Evolutionary conservation across 331 rosid species (phyloP).

Genomic region (Rhamnella rubrinervis): DNA sequence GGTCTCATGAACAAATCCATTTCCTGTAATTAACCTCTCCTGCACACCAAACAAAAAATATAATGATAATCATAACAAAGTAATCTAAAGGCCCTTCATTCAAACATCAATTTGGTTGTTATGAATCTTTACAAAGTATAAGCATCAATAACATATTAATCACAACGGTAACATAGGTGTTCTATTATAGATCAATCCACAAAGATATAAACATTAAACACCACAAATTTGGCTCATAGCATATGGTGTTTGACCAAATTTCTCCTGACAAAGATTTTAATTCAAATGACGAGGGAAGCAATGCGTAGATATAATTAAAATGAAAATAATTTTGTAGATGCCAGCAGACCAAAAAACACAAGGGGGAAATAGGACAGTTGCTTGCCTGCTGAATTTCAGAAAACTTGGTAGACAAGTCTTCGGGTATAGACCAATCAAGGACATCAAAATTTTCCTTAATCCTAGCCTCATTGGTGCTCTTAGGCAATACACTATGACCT

Average conservation of each 20-base stretch:
- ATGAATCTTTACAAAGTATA: background rate
- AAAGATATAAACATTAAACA: no score
- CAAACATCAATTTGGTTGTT: background rate
- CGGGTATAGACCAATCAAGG: constrained; percentile 60
- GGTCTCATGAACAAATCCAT: constrained; percentile 24
- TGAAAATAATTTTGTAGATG: background rate
- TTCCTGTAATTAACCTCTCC: constrained; percentile 51
- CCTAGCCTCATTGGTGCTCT: constrained; percentile 53
- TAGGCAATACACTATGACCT: constrained; percentile 74
- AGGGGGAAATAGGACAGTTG: constrained; percentile 9
- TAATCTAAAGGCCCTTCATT: background rate
- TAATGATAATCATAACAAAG: constrained; percentile 4
- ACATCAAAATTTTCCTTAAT: constrained; percentile 53
- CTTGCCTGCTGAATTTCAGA: constrained; percentile 53
- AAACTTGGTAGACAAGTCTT: constrained; percentile 40
- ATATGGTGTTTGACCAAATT: background rate
- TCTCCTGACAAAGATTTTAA: background rate
- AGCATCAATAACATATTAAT: no score
- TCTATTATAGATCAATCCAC: no score
- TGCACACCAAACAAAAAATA: constrained; percentile 25
- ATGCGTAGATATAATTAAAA: background rate
- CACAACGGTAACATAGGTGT: no score
- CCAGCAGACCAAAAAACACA: background rate
- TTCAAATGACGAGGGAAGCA: background rate
- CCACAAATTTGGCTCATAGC: background rate